Percentiles rank a stretch among this genome's conserved stretches.
These are phyloP conservation scores for Lepiota brunneoincarnata DNA, from an alignment of 768 basidiomycete species.

Conservation along the genomic window DNA sequence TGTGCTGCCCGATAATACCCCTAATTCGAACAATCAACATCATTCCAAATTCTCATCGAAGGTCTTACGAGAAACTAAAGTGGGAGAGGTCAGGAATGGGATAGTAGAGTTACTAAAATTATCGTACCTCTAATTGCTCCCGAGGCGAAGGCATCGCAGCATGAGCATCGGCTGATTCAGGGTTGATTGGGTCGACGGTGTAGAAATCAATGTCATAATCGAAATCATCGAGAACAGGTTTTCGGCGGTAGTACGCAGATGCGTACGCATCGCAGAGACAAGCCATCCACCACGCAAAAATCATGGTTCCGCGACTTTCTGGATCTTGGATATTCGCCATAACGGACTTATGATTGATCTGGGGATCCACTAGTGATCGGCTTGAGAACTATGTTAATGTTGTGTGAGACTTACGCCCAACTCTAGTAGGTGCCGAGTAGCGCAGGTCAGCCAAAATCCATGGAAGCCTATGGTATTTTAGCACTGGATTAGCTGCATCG, in stretches of 20 bases:
- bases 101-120: constrained; percentile 1
- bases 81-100: constrained; percentile 16
- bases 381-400: neutral
- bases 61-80: constrained; percentile 64
- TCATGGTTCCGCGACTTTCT: constrained; percentile 79
- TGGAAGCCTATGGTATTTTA: constrained; percentile 59
- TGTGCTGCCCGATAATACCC: constrained; percentile 84
- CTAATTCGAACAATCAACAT: constrained; percentile 35
- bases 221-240: constrained; percentile 83
- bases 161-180: constrained; percentile 45
- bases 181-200: constrained; percentile 59
- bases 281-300: constrained; percentile 94
- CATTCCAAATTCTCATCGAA: constrained; percentile 9
- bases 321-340: constrained; percentile 71
- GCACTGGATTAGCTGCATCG: neutral
- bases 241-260: constrained; percentile 80
- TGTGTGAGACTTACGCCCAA: constrained; percentile 54
- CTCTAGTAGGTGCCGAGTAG: constrained; percentile 76
- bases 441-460: constrained; percentile 79
- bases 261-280: constrained; percentile 82
- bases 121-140: constrained; percentile 72
- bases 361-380: constrained; percentile 6
- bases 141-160: constrained; percentile 59
- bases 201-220: constrained; percentile 92
- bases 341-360: constrained; percentile 86